A percentile compares a stretch with the other conserved stretches of the same genome.
Conservation (phyloP, 2,329 filamentous ascomycete species). For the Pyrenophora tritici-repentis region DNA sequence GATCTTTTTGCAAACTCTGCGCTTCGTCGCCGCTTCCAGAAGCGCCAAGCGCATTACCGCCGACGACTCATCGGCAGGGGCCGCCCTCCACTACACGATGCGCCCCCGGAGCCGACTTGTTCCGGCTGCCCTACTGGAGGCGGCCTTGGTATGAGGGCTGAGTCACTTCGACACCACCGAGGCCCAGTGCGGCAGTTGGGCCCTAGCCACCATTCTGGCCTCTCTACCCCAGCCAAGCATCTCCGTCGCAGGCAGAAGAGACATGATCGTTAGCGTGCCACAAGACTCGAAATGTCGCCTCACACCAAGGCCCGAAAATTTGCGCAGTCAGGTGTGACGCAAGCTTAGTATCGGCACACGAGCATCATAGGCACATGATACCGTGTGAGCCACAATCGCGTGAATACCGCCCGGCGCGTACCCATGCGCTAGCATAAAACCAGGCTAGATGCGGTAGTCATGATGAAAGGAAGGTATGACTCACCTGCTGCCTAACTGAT, state of each 20-base stretch:
- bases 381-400: constrained; percentile 29
- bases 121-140: constrained; percentile 14
- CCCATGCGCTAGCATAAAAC: constrained; percentile 7
- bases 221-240: constrained; percentile 16
- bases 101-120: constrained; percentile 17
- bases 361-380: constrained; percentile 34
- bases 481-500: constrained; percentile 21
- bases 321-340: constrained; percentile 26
- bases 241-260: constrained; percentile 24
- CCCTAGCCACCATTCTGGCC: constrained; percentile 8
- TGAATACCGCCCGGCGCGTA: constrained; percentile 14
- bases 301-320: constrained; percentile 15
- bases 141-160: constrained; percentile 25
- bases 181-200: not conserved
- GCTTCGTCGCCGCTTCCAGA: constrained; percentile 25
- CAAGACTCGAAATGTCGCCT: constrained; percentile 8
- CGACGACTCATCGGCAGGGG: constrained; percentile 19
- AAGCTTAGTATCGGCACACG: constrained; percentile 7
- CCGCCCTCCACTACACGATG: constrained; percentile 11
- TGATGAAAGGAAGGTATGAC: constrained; percentile 15
- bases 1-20: constrained; percentile 5
- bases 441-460: constrained; percentile 14
- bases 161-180: constrained; percentile 28
- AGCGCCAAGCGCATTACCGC: constrained; percentile 16
- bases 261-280: constrained; percentile 16